Evolutionary conservation across 1,139 yeast species (phyloP).

Genomic region (Pichia terricola): DNA sequence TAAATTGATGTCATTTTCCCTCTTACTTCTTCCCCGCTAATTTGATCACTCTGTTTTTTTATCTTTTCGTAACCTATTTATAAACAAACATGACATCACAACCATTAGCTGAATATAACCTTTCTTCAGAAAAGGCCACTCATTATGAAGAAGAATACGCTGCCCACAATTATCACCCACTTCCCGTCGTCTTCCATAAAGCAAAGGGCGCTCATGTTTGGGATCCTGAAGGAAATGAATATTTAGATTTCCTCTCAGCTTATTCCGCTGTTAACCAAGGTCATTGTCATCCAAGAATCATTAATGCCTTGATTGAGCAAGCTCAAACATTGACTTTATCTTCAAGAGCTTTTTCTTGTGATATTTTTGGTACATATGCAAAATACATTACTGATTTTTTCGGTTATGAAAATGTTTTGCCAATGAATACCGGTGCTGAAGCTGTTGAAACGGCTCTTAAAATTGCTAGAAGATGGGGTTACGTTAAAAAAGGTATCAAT

Average conservation of each 20-base stretch:
- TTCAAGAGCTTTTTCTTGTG: slow-evolving; percentile 89
- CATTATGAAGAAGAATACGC: slow-evolving; percentile 72
- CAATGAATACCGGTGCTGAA: slow-evolving; percentile 98
- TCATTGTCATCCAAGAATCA: slow-evolving; percentile 92
- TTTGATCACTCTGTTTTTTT: neutral
- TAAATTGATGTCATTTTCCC: neutral
- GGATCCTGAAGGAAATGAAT: slow-evolving; percentile 94
- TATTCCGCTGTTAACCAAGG: slow-evolving; percentile 98
- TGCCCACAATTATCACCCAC: slow-evolving; percentile 95
- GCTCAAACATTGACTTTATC: slow-evolving; percentile 77
- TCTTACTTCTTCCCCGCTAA: neutral
- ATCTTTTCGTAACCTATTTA: neutral
- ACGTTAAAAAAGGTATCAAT: slow-evolving; percentile 76
- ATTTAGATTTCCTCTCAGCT: slow-evolving; percentile 82
- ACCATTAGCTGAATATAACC: slow-evolving; percentile 28
- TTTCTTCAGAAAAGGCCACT: slow-evolving; percentile 58
- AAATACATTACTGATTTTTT: slow-evolving; percentile 84
- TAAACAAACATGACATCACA: slow-evolving; percentile 1
- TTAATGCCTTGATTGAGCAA: slow-evolving; percentile 78
- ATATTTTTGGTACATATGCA: slow-evolving; percentile 79
- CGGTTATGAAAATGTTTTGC: slow-evolving; percentile 85
- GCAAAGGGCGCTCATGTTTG: slow-evolving; percentile 91
- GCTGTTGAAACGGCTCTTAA: slow-evolving; percentile 95
- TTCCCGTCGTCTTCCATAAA: slow-evolving; percentile 85
- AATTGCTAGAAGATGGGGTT: slow-evolving; percentile 97